Evolutionary conservation across 768 basidiomycete species (phyloP).

Genomic region (Tremella mesenterica): DNA sequence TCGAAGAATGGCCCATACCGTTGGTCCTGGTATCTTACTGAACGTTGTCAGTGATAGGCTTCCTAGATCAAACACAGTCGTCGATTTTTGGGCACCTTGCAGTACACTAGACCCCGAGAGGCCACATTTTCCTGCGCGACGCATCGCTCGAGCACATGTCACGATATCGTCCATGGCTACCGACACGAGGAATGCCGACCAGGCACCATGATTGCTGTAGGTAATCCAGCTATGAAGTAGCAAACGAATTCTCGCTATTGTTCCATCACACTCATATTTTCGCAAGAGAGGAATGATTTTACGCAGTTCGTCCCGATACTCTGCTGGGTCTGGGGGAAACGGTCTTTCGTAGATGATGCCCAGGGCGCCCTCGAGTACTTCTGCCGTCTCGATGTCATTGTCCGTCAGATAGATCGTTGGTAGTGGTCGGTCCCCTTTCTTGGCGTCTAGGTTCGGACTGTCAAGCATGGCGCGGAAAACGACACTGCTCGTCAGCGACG

Average conservation of each 20-base stretch:
- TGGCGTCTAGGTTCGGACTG: neutral
- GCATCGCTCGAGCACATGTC: too few species aligned
- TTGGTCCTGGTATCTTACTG: too few species aligned
- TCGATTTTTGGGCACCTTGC: too few species aligned
- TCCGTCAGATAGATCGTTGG: neutral
- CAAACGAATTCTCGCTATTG: neutral
- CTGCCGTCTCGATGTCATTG: neutral
- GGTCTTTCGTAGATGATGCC: neutral
- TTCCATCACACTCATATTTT: conserved; percentile 1
- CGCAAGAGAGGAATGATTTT: neutral
- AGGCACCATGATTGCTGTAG: too few species aligned
- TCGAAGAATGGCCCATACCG: too few species aligned
- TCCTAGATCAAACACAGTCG: too few species aligned
- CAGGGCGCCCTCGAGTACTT: neutral
- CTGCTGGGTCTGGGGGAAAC: neutral
- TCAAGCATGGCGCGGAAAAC: neutral
- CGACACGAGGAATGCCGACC: too few species aligned
- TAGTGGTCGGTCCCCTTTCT: neutral
- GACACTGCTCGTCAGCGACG: neutral
- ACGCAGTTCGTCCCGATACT: neutral
- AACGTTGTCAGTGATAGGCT: too few species aligned
- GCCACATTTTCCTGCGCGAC: too few species aligned
- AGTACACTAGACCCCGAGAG: too few species aligned
- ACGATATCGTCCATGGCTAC: too few species aligned
- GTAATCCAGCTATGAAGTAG: neutral